phyloP scores from a whole-genome alignment of 2,329 filamentous ascomycete genomes.

The Colletotrichum sp. region DNA sequence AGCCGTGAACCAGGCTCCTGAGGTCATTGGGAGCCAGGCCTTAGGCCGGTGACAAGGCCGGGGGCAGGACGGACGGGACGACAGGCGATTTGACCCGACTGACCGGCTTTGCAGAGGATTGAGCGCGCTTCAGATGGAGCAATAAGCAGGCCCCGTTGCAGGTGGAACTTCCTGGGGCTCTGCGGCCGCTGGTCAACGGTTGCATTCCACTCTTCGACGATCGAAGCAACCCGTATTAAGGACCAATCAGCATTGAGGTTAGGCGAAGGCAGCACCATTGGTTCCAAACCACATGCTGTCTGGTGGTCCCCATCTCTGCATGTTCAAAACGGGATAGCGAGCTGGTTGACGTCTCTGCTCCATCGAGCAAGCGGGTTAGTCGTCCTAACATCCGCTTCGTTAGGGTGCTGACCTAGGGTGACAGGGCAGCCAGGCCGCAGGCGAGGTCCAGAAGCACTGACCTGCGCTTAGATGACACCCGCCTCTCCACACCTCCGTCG shows the following conservation, averaged over 20 bases:
- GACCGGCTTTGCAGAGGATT: neutral
- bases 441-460: neutral
- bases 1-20: neutral
- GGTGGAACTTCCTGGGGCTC: neutral
- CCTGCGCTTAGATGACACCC: slow-evolving; percentile 2
- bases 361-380: neutral
- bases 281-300: neutral
- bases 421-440: neutral
- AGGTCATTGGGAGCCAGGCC: neutral
- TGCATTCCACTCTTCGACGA: neutral
- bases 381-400: neutral
- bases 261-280: neutral
- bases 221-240: neutral
- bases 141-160: neutral
- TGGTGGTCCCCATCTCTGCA: neutral
- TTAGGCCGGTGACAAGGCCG: neutral
- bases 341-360: neutral
- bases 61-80: neutral
- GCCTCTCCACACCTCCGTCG: neutral
- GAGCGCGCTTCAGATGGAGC: neutral
- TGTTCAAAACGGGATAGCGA: neutral
- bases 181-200: slow-evolving; percentile 3
- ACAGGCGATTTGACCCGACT: slow-evolving; percentile 5
- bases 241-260: neutral
- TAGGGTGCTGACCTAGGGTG: neutral